These are phyloP conservation scores for Auriscalpium vulgare DNA, from an alignment of 768 basidiomycete species.

Conservation along the genomic window DNA sequence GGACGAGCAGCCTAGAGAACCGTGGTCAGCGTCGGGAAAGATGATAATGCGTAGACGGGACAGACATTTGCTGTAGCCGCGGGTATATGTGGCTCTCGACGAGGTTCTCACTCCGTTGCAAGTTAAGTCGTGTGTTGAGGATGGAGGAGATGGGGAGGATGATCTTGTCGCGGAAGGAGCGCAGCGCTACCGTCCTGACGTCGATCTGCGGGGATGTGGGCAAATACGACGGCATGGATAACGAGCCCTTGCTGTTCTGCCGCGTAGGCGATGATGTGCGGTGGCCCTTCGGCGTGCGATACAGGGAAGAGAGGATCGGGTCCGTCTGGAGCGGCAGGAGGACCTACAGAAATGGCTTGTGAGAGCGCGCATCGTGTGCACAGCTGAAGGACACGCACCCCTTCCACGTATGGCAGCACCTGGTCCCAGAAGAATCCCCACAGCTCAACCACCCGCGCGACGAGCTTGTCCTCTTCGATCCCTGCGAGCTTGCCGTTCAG, in stretches of 20 bases:
- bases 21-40: conserved; percentile 2
- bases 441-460: conserved; percentile 72
- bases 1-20: conserved; percentile 55
- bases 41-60: background rate
- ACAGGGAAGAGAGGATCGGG: conserved; percentile 57
- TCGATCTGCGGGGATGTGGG: conserved; percentile 51
- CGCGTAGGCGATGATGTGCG: conserved; percentile 42
- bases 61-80: conserved; percentile 75
- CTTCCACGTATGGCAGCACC: conserved; percentile 81
- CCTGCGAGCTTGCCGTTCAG: conserved; percentile 76
- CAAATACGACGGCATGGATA: conserved; percentile 23
- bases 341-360: conserved; percentile 27
- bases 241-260: conserved; percentile 39
- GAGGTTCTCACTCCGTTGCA: conserved; percentile 48
- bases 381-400: conserved; percentile 47
- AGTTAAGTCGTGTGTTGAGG: conserved; percentile 47
- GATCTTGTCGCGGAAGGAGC: conserved; percentile 73
- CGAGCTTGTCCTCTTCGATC: conserved; percentile 71
- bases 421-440: conserved; percentile 95
- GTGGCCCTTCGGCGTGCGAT: conserved; percentile 45
- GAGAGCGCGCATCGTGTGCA: conserved; percentile 28
- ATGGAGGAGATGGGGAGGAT: conserved; percentile 57
- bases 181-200: conserved; percentile 71
- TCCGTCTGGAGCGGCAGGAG: conserved; percentile 57
- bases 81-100: conserved; percentile 52